Evolutionary conservation across 352 stramenopile species (phyloP).

Genomic region (Phytopythium sindhum): DNA sequence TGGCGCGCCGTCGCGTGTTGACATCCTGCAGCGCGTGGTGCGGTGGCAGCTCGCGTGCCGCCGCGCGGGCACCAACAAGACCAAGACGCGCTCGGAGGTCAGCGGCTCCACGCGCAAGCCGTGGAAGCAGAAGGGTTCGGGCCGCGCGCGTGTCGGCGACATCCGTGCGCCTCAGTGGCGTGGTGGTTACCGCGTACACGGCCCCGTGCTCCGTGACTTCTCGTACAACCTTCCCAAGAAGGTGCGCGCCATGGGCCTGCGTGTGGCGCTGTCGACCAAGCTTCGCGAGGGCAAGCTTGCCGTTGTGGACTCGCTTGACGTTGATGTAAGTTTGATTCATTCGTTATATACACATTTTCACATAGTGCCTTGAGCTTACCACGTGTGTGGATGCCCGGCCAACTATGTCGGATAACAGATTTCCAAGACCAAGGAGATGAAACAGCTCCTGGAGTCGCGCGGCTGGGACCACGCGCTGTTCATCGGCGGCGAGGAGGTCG

Average conservation of each 20-base stretch:
- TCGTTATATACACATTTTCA: background rate
- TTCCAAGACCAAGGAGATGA: slow-evolving; percentile 87
- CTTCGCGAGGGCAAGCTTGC: slow-evolving; percentile 84
- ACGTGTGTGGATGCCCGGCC: slow-evolving; percentile 4
- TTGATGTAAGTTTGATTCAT: slow-evolving; percentile 47
- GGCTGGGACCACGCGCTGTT: slow-evolving; percentile 88
- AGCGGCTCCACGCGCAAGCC: slow-evolving; percentile 86
- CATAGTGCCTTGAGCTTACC: background rate
- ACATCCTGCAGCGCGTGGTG: slow-evolving; percentile 88
- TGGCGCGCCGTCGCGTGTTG: slow-evolving; percentile 65
- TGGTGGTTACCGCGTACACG: slow-evolving; percentile 81
- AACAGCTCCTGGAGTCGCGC: slow-evolving; percentile 66
- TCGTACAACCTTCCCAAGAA: slow-evolving; percentile 89
- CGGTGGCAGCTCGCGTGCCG: slow-evolving; percentile 84
- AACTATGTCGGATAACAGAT: slow-evolving; percentile 29
- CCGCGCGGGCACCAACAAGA: slow-evolving; percentile 85
- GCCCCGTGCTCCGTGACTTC: slow-evolving; percentile 81
- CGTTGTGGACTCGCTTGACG: slow-evolving; percentile 71
- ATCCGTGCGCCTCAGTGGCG: slow-evolving; percentile 84
- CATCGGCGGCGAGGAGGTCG: slow-evolving; percentile 69
- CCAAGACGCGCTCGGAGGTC: slow-evolving; percentile 85
- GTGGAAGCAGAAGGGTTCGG: slow-evolving; percentile 88
- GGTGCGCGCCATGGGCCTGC: slow-evolving; percentile 83
- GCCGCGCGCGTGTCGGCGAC: slow-evolving; percentile 83
- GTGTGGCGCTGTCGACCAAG: slow-evolving; percentile 84